Conservation (phyloP, 441 rosid species). For the Rhodomyrtus psidioides region DNA sequence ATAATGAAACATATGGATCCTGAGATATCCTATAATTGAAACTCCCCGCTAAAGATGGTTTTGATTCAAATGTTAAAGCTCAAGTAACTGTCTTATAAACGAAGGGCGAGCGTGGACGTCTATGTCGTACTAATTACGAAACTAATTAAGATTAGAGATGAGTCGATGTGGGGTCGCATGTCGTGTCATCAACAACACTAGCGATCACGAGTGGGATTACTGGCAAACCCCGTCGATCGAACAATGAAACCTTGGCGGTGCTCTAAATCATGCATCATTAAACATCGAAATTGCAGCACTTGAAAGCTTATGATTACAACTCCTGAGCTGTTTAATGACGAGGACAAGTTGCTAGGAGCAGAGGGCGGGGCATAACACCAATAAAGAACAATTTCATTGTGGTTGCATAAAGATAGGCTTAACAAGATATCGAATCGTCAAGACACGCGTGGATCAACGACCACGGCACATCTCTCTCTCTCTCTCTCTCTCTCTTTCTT, state of each 20-base stretch:
- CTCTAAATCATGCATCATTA: background rate
- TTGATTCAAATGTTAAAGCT: background rate
- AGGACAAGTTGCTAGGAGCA: too few species aligned
- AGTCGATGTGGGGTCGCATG: background rate
- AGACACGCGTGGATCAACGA: background rate
- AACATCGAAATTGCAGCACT: background rate
- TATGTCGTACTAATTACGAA: background rate
- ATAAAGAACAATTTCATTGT: background rate
- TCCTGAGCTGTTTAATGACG: too few species aligned
- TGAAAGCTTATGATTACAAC: background rate
- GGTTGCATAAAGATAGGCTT: background rate
- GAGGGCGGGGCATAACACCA: background rate
- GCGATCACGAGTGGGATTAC: background rate
- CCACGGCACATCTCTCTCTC: background rate
- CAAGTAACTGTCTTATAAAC: background rate
- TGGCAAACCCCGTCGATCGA: background rate
- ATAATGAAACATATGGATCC: background rate
- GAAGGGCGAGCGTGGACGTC: background rate
- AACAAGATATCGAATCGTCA: background rate
- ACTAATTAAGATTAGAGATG: background rate
- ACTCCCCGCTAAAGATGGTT: background rate
- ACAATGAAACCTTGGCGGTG: accelerated
- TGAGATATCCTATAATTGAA: background rate
- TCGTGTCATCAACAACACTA: background rate
- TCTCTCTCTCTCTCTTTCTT: background rate